Evolutionary conservation across 1,284 basidiomycete genomes (phyloP), one percentile per base, ranked within the genome.

Genomic region (Ceratobasidium sp.): DNA sequence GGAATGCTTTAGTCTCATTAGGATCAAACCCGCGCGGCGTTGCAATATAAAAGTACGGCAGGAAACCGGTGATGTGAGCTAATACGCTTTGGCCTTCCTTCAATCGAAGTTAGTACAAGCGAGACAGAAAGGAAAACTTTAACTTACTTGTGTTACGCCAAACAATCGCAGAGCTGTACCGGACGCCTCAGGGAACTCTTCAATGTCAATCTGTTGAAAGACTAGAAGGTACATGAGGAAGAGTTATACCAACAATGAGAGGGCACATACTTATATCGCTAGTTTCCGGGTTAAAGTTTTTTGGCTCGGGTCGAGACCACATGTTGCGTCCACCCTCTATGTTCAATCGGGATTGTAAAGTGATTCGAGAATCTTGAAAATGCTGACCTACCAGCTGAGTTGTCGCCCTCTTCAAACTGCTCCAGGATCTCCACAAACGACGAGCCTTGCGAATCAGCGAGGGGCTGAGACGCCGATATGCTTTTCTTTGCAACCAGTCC

Each of bases 121-220:
- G n/a, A n/a, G n/a, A 14, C 46, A 30, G 21, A 12, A 23, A 14
- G 18, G 39, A 30, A 18, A 50, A 14, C 52, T 50, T 43, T 71
- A 59, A 74, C 79, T 45, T 72, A 91, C 93, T 82, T 94, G 84
- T 1, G 94, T 97, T 3, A 97, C 92, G 53, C 96, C 96, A 80
- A 91, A 98, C 82, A 97, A 88, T 46, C 93, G 85, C 39, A 97
- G 77, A 57, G 84, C 85, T 0, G 79, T 76, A 73, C 91, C 89
- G 2, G 84, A 84, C 1, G 88, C 83, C 43, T 48, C 67, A 10
- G 53, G 55, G 21, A 70, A 70, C 73, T 93, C 89, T 76, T 96
- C 93, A 10, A 98, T 85, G 75, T 98, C 96, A 72, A 96, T 96
- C 80, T 98, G 96, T 79, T 98, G 96, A 77, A 98, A 97, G 18